phyloP scores from a whole-genome alignment of 1,139 yeast species.

The Chernovozyma aurita region DNA sequence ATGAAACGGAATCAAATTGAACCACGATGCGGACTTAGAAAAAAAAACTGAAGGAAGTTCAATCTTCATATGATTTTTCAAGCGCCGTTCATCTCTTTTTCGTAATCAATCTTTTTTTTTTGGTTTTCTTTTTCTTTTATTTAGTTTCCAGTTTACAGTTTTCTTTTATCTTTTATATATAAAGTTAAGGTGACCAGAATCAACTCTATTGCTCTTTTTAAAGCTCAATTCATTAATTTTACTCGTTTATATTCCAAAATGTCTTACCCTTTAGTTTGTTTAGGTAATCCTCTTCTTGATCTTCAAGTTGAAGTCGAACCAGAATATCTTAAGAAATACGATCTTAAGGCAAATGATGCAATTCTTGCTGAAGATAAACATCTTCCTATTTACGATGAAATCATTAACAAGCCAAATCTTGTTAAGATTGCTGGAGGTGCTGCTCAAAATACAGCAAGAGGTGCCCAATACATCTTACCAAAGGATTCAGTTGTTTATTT shows the following conservation, averaged over 20 bases:
- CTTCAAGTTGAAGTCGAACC: conserved; percentile 76
- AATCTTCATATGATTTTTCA: no score
- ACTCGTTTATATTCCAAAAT: conserved; percentile 12
- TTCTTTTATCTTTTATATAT: no score
- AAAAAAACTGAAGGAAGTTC: no score
- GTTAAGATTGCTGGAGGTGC: conserved; percentile 96
- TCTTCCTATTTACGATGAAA: conserved; percentile 80
- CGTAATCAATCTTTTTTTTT: no score
- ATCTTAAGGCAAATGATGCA: conserved; percentile 88
- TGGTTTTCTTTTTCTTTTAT: no score
- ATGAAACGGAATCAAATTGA: no score
- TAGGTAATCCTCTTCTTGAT: conserved; percentile 73
- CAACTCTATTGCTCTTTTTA: neutral
- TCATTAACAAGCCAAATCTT: conserved; percentile 56
- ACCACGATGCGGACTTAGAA: no score
- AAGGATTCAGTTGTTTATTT: conserved; percentile 81
- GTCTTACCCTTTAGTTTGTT: conserved; percentile 44
- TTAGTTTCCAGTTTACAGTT: no score
- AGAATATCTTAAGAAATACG: conserved; percentile 73
- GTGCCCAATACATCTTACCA: conserved; percentile 91
- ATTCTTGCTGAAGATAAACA: conserved; percentile 87
- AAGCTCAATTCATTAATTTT: neutral
- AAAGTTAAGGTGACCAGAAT: neutral
- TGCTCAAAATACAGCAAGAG: conserved; percentile 98
- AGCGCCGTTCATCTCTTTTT: no score